Base-by-base conservation (phyloP, 2,329 filamentous ascomycete genomes). In the Microsporum canis region DNA sequence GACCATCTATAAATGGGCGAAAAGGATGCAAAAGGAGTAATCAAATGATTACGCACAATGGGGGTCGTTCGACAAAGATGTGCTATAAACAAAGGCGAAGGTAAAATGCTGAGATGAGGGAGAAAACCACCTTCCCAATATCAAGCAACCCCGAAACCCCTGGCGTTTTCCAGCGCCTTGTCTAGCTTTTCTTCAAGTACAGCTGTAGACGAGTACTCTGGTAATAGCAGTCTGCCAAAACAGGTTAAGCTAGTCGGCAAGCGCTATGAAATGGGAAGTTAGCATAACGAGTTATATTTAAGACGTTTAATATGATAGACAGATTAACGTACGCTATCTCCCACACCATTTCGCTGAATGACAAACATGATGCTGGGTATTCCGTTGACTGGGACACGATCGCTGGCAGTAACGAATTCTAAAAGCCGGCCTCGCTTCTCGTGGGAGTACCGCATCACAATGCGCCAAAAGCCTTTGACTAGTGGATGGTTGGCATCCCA, bases 391-490 rank as follows among this genome's bases (percentile, higher is more conserved):
- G 94, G 94, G 1, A 97, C 83, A 1, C 94, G 83, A 70, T 96
- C 91, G 67, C 87, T 92, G 0, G 92, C 92, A 12, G 94, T 99
- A 34, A 99, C 91, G 69, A 99, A 99, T 71, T 96, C 91, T 36
- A 99, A 79, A 38, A 99, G 76, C 68, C 84, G 84, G 59, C 85
- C 82, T 73, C 87, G 87, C 79, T 91, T 87, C 51, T 82, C 79
- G 14, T 86, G 80, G 7, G 75, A 67, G 60, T 76, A 78, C 14
- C 80, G 69, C 83, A 94, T 39, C 71, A 96, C 88, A 5, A 96
- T 81, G 10, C 80, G 80, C 94, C 94, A 99, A 71, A 99, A 97
- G 66, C 88, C 84, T 29, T 79, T 77, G 47, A 99, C 84, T 0
- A 87, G 84, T 12, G 78, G 83, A 65, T 94, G 86, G 0, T 78